Percentiles rank a stretch among this genome's conserved stretches.
phyloP scores from a whole-genome alignment of 441 rosid genomes.

The Adansonia gregorii region DNA sequence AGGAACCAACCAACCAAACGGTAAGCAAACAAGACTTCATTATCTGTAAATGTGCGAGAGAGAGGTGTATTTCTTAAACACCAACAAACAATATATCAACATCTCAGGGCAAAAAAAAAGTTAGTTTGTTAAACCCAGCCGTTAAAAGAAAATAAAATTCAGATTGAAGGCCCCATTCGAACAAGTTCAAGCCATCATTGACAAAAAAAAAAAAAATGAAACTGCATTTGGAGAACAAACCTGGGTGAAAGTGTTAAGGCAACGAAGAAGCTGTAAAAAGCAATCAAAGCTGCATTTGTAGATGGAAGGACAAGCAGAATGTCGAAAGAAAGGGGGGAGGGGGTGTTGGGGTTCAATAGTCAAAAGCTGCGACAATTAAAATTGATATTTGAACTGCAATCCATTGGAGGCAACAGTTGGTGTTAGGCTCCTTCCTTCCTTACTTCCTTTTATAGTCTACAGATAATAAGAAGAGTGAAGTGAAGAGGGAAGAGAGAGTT shows the following conservation, averaged over 20 bases:
- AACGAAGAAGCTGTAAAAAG: not conserved
- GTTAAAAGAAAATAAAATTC: not conserved
- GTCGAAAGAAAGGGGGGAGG: not conserved
- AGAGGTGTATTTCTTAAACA: constrained; percentile 4
- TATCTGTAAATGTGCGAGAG: not conserved
- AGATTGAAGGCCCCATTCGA: not conserved
- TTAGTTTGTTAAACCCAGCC: not conserved
- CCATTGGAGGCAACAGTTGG: not conserved
- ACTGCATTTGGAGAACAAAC: constrained; percentile 20
- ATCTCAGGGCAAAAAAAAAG: not conserved
- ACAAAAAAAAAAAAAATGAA: not conserved
- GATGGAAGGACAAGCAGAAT: not conserved
- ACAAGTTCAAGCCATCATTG: not conserved
- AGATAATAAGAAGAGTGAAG: no score
- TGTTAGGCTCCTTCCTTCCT: not conserved
- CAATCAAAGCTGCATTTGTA: constrained; percentile 9
- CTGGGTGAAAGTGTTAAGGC: not conserved
- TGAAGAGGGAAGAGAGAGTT: no score
- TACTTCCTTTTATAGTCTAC: no score
- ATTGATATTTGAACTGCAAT: not conserved
- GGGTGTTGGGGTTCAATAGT: not conserved
- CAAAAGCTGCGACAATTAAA: not conserved
- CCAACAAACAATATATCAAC: not conserved
- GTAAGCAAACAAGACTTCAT: constrained; percentile 16
- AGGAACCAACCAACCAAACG: not conserved